phyloP scores from a whole-genome alignment of 148 eudicot genomes.

The Heliosperma pusillum region DNA sequence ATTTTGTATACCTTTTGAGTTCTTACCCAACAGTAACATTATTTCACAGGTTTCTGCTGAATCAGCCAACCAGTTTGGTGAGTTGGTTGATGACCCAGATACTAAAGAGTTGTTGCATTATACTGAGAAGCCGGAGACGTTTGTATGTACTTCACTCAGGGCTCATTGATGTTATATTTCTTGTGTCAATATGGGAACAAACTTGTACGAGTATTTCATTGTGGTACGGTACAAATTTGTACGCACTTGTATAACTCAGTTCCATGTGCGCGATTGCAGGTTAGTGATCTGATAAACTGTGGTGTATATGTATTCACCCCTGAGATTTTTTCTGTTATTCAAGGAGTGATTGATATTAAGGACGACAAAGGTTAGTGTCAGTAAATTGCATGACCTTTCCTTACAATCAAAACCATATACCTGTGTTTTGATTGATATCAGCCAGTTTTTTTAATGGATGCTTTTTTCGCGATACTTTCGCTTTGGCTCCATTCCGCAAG shows the following conservation, averaged over 20 bases:
- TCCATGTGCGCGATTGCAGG: conserved; percentile 44
- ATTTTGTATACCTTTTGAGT: not conserved
- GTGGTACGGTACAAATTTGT: not conserved
- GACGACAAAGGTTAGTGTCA: conserved; percentile 65
- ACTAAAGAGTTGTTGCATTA: conserved; percentile 88
- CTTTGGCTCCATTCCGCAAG: not conserved
- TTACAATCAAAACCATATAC: not conserved
- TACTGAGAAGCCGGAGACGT: conserved; percentile 97
- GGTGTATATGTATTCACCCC: conserved; percentile 89
- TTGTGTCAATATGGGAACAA: not conserved
- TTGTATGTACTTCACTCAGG: conserved; percentile 52
- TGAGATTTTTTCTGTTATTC: conserved; percentile 58
- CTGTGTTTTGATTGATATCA: not conserved
- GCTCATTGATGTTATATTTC: not conserved
- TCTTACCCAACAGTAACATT: conserved; percentile 1
- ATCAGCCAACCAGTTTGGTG: conserved; percentile 91
- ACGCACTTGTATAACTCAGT: conserved; percentile 15
- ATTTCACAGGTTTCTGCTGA: conserved; percentile 82
- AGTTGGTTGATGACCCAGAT: conserved; percentile 77
- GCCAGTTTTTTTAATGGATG: not conserved
- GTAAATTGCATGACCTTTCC: not conserved
- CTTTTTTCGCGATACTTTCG: no score
- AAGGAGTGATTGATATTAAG: conserved; percentile 49
- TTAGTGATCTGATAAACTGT: conserved; percentile 82
- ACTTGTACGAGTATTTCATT: not conserved